Evolutionary conservation across 306 rosid species (phyloP).

Genomic region (Hippophae gyantsensis): DNA sequence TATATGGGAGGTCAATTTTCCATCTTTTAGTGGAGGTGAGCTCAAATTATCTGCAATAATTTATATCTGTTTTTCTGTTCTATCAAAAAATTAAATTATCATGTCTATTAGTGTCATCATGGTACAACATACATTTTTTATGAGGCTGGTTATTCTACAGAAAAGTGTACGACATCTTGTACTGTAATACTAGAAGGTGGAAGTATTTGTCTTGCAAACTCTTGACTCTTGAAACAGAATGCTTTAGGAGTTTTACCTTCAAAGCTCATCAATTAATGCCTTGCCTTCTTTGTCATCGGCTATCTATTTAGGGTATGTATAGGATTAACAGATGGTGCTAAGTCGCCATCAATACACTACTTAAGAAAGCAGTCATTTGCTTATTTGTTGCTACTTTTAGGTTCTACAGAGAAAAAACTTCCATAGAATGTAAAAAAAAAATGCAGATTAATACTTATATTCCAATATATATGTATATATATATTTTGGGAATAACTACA

Average conservation of each 20-base stretch:
- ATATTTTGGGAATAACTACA: not conserved
- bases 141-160: not conserved
- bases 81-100: not conserved
- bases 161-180: not conserved
- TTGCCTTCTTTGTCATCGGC: no score
- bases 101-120: not conserved
- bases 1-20: slow-evolving; percentile 66
- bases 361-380: no score
- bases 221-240: not conserved
- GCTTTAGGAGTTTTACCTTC: no score
- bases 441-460: no score
- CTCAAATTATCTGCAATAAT: slow-evolving; percentile 1
- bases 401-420: no score
- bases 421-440: no score
- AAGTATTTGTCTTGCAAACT: not conserved
- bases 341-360: no score
- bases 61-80: slow-evolving; percentile 4
- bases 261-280: no score
- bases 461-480: no score
- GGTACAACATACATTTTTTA: not conserved
- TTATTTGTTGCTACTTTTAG: no score
- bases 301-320: no score
- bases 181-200: not conserved
- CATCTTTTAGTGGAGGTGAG: slow-evolving; percentile 47
- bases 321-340: no score